Evolutionary conservation across 768 basidiomycete species (phyloP).

Genomic region (Termitomyces sp.): DNA sequence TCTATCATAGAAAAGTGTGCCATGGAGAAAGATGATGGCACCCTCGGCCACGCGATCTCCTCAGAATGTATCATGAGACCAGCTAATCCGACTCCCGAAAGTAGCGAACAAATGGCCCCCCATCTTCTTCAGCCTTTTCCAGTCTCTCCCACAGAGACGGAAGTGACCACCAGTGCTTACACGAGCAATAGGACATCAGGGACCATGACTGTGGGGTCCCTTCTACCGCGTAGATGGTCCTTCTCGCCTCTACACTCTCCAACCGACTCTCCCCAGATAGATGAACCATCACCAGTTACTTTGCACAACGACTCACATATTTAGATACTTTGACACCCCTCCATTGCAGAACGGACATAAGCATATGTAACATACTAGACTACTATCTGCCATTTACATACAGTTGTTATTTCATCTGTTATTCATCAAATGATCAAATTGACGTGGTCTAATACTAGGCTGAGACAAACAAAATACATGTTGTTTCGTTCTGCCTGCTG

Average conservation of each 20-base stretch:
- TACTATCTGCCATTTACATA: not conserved
- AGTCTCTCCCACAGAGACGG: slow-evolving; percentile 34
- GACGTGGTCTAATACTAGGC: not conserved
- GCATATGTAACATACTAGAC: slow-evolving; percentile 2
- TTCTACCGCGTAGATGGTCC: slow-evolving; percentile 34
- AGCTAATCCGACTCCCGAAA: slow-evolving; percentile 49
- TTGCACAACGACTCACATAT: slow-evolving; percentile 2
- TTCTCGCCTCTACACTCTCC: slow-evolving; percentile 21
- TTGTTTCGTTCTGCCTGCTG: not conserved
- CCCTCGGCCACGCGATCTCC: slow-evolving; percentile 6
- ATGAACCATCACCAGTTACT: slow-evolving; percentile 9
- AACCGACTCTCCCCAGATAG: slow-evolving; percentile 10
- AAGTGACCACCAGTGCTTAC: slow-evolving; percentile 25
- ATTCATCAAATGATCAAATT: not conserved
- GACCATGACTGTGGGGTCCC: slow-evolving; percentile 32
- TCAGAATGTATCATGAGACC: slow-evolving; percentile 27
- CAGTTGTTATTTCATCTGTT: slow-evolving; percentile 5
- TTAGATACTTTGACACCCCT: slow-evolving; percentile 3
- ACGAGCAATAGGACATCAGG: slow-evolving; percentile 27
- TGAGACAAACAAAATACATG: slow-evolving; percentile 2
- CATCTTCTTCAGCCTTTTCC: slow-evolving; percentile 39
- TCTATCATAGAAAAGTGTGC: slow-evolving; percentile 39
- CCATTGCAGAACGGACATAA: slow-evolving; percentile 1
- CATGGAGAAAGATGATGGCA: slow-evolving; percentile 31
- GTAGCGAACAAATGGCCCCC: slow-evolving; percentile 34